Conservation (phyloP, 2,329 filamentous ascomycete species). For the Laburnicola sp. region DNA sequence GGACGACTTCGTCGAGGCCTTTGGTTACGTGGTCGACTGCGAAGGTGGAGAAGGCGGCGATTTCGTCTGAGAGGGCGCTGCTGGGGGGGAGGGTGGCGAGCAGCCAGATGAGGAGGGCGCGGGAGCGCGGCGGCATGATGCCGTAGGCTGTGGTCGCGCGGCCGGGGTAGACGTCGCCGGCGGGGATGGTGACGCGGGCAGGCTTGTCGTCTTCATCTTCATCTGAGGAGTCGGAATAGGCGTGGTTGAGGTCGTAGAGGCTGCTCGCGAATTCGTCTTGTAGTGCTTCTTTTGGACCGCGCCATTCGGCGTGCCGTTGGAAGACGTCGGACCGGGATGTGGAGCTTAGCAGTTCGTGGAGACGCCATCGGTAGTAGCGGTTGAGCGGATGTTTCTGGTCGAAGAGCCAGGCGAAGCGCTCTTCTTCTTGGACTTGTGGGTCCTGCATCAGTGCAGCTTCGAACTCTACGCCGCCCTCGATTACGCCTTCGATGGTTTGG, state of each 20-base stretch:
- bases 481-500: conserved; percentile 77
- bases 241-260: conserved; percentile 78
- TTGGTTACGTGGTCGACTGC: conserved; percentile 83
- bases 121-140: conserved; percentile 31
- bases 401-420: conserved; percentile 95
- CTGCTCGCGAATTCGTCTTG: conserved; percentile 78
- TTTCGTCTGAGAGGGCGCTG: conserved; percentile 75
- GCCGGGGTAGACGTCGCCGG: conserved; percentile 35
- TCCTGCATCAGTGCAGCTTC: conserved; percentile 90
- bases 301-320: conserved; percentile 60
- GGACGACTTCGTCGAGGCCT: conserved; percentile 88
- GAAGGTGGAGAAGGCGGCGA: conserved; percentile 83
- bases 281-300: conserved; percentile 70
- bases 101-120: conserved; percentile 77
- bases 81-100: conserved; percentile 80
- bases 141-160: conserved; percentile 32
- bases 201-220: conserved; percentile 58
- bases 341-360: conserved; percentile 82
- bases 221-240: conserved; percentile 72
- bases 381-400: conserved; percentile 71
- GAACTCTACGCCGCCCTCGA: conserved; percentile 81
- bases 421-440: conserved; percentile 78
- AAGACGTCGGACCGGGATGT: conserved; percentile 32
- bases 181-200: conserved; percentile 25
- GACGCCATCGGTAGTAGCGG: conserved; percentile 89